These are phyloP conservation scores for button mushroom (Agaricus bisporus) DNA, from an alignment of 768 basidiomycete genomes.

Conservation along the genomic window DNA sequence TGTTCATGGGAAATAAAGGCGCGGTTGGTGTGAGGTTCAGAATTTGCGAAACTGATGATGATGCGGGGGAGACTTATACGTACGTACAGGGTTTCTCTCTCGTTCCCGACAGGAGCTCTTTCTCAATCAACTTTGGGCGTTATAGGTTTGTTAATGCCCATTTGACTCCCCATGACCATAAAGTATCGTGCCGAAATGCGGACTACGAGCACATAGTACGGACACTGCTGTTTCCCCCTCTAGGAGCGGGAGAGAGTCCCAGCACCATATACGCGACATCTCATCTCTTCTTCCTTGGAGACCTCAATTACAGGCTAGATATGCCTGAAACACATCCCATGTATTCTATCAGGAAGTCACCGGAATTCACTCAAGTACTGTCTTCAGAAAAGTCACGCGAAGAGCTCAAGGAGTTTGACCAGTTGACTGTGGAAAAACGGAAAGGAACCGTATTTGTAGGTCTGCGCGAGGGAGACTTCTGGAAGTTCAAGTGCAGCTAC, in stretches of 20 bases:
- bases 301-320: slow-evolving; percentile 87
- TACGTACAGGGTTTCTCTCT: slow-evolving; percentile 32
- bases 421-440: slow-evolving; percentile 56
- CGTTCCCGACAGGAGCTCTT: background rate
- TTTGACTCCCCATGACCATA: slow-evolving; percentile 74
- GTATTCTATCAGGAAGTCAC: slow-evolving; percentile 20
- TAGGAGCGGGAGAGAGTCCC: slow-evolving; percentile 27
- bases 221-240: slow-evolving; percentile 69
- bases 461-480: slow-evolving; percentile 81
- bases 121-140: slow-evolving; percentile 1
- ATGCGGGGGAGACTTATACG: slow-evolving; percentile 77
- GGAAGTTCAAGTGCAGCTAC: slow-evolving; percentile 87
- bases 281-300: slow-evolving; percentile 90
- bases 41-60: slow-evolving; percentile 47
- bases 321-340: slow-evolving; percentile 51
- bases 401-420: slow-evolving; percentile 65
- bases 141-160: slow-evolving; percentile 88
- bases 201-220: slow-evolving; percentile 82
- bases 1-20: slow-evolving; percentile 91
- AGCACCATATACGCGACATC: slow-evolving; percentile 79
- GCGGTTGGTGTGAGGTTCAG: slow-evolving; percentile 87
- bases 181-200: slow-evolving; percentile 57
- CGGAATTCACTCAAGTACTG: slow-evolving; percentile 37
- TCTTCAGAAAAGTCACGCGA: slow-evolving; percentile 48
- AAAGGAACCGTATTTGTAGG: slow-evolving; percentile 65